Evolutionary conservation across 2,329 filamentous ascomycete genomes (phyloP), one percentile per base, ranked within the genome.

Genomic region (Ceratocystis diversiconidia): DNA sequence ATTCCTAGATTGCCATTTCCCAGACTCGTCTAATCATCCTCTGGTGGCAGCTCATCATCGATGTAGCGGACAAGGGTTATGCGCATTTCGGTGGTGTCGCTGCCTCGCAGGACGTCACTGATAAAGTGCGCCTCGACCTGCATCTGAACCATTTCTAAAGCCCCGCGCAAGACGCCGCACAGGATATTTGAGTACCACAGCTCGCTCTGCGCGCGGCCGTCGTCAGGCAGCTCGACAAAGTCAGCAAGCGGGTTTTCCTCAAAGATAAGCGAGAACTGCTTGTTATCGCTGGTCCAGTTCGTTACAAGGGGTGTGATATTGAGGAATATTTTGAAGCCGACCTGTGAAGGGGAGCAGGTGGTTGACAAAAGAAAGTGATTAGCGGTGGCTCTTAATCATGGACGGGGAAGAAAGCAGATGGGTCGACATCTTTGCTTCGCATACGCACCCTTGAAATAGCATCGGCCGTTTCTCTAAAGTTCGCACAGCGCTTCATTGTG

Each of bases 111-210:
- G 41, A 96, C 83, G 74, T 99, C 94, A 74, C 90, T 96, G 72
- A 95, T 88, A 74, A 97, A 99, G 73, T 95, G 92, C 60, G 90
- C 90, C 74, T 99, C 92, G 3, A 97, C 91, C 76, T 97, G 94
- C 90, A 97, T 96, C 82, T 97, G 92, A 72, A 97, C 92, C 94
- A 99, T 99, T 76, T 99, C 94, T 67, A 99, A 76, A 0, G 92
- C 87, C 15, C 94, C 94, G 70, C 94, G 82, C 68, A 99, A 78
- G 55, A 99, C 89, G 55, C 94, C 94, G 71, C 94, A 96, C 55
- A 97, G 82, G 66, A 99, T 95, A 76, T 97, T 99, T 4, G 91
- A 96, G 75, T 95, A 99, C 94, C 94, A 99, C 48, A 99, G 79
- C 77, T 97, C 92, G 72, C 96, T 92, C 75, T 99, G 94, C 2